A percentile compares a stretch with the other conserved stretches of the same genome.
Evolutionary conservation across 345 rosid genomes (phyloP).

Genomic region (Gossypioides kirkii): DNA sequence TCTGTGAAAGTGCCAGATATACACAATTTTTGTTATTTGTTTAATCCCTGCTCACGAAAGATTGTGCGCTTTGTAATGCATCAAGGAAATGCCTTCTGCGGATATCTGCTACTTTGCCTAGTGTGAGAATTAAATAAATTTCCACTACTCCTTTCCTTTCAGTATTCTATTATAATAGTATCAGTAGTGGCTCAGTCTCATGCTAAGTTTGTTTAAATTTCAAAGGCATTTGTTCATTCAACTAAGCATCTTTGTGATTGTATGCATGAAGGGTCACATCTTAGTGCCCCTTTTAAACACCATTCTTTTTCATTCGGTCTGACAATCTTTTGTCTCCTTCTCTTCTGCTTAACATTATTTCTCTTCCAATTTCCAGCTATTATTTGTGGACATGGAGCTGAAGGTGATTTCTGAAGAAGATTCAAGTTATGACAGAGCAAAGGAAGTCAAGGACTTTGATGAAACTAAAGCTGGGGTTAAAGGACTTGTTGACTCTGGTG

Average conservation of each 20-base stretch:
- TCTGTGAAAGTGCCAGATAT: not conserved
- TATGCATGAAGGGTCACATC: constrained; percentile 5
- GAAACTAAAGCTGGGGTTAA: constrained; percentile 30
- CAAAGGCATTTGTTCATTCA: constrained; percentile 11
- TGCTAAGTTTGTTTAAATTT: not conserved
- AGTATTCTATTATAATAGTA: not conserved
- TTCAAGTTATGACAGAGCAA: constrained; percentile 15
- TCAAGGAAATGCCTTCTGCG: constrained; percentile 4
- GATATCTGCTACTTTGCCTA: constrained; percentile 13
- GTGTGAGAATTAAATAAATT: not conserved
- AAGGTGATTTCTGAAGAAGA: constrained; percentile 7
- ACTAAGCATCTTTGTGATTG: constrained; percentile 9
- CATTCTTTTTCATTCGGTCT: not conserved
- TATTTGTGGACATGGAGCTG: not conserved
- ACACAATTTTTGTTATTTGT: not conserved
- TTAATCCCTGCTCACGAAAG: not conserved
- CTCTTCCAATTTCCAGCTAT: not conserved
- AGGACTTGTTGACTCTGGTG: constrained; percentile 41
- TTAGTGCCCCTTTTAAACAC: not conserved
- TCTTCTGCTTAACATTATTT: not conserved
- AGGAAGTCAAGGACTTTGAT: constrained; percentile 24
- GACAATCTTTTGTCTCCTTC: not conserved
- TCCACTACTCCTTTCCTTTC: not conserved
- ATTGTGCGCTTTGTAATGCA: not conserved
- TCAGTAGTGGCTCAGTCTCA: not conserved